Evolutionary conservation across 495 filamentous ascomycete genomes (phyloP).

Genomic region (Evansstolkia leycettana): DNA sequence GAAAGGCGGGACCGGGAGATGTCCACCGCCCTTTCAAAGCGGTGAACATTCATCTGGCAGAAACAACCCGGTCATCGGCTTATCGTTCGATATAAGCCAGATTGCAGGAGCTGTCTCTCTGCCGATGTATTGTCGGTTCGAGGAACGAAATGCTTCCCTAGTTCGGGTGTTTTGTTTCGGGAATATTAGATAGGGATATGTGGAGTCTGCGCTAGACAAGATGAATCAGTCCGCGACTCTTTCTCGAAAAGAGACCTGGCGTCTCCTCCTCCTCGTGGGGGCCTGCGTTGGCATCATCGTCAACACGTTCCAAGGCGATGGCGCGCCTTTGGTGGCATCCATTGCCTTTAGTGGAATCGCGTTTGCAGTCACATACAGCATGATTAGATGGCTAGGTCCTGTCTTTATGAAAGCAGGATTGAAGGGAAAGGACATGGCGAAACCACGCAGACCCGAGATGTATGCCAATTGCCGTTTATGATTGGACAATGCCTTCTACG

Average conservation of each 20-base stretch:
- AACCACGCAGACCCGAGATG: slow-evolving; percentile 63
- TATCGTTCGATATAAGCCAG: slow-evolving; percentile 3
- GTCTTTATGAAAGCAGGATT: slow-evolving; percentile 80
- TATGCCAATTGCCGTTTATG: slow-evolving; percentile 26
- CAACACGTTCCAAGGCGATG: slow-evolving; percentile 75
- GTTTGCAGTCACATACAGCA: slow-evolving; percentile 63
- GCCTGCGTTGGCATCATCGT: slow-evolving; percentile 62
- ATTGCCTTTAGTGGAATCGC: slow-evolving; percentile 76
- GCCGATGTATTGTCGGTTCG: not conserved
- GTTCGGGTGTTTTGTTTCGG: not conserved
- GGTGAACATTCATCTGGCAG: slow-evolving; percentile 11
- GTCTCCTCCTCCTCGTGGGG: slow-evolving; percentile 54
- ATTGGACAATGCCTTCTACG: not conserved
- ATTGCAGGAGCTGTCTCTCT: slow-evolving; percentile 1
- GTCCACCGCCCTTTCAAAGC: not conserved
- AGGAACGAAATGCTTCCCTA: not conserved
- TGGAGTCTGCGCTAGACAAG: slow-evolving; percentile 2
- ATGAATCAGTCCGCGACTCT: slow-evolving; percentile 39
- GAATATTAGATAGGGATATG: slow-evolving; percentile 1
- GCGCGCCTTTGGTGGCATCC: slow-evolving; percentile 79
- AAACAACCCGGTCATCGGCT: slow-evolving; percentile 3
- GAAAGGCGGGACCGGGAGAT: not conserved
- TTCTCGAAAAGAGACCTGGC: slow-evolving; percentile 54
- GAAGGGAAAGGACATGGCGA: slow-evolving; percentile 85
- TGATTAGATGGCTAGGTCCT: slow-evolving; percentile 91